Evolutionary conservation across 306 rosid species (phyloP).

Genomic region (Fagus crenata): DNA sequence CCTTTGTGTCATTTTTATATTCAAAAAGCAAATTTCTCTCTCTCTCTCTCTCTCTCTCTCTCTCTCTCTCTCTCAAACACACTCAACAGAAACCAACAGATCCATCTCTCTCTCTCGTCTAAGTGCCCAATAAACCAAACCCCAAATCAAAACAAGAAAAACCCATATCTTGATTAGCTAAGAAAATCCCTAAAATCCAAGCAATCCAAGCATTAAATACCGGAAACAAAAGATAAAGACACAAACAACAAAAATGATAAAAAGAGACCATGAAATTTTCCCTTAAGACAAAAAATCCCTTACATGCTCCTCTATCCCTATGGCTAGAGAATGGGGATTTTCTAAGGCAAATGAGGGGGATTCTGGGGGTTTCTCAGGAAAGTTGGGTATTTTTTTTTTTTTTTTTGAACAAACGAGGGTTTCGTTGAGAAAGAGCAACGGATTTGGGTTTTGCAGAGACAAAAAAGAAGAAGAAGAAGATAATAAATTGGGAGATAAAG

Average conservation of each 20-base stretch:
- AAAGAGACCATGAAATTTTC: background rate
- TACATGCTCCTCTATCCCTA: background rate
- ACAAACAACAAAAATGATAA: conserved; percentile 1
- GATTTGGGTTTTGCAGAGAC: conserved; percentile 9
- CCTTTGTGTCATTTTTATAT: no score
- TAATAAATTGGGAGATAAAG: background rate
- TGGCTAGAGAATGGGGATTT: background rate
- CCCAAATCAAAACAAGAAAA: conserved; percentile 12
- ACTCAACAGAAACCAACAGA: no score
- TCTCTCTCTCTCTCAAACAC: no score
- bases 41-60: no score
- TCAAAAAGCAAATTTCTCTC: no score
- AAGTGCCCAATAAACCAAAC: background rate
- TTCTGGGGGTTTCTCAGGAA: background rate
- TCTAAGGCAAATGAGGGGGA: background rate
- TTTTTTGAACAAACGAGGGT: conserved; percentile 1
- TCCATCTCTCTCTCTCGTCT: no score
- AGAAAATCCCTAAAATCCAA: background rate
- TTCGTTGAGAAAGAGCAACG: background rate
- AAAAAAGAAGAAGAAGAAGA: background rate
- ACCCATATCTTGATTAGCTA: background rate
- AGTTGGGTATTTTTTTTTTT: background rate
- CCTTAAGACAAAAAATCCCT: conserved; percentile 5
- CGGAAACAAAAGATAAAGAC: no score
- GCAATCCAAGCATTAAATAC: conserved; percentile 14